Base-by-base conservation (phyloP, 1,284 basidiomycete genomes). In the Amylostereum chailletii region DNA sequence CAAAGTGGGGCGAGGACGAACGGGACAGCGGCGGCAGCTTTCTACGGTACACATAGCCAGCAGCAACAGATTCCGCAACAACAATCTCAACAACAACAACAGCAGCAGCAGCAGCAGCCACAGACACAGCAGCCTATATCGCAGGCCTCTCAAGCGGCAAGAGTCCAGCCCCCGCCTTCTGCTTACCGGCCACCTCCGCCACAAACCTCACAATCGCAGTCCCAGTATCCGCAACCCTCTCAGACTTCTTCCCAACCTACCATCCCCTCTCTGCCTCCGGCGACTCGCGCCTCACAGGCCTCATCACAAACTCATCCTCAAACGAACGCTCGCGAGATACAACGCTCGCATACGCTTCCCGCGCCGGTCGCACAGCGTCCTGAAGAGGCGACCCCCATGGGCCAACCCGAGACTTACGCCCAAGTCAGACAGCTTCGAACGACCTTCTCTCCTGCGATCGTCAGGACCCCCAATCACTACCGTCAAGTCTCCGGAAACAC, bases 391-490 rank as follows among this genome's bases (percentile, higher is more conserved):
- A 41, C 56, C 57, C n/a, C 52, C 26, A 42, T 41, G n/a, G 50
- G 59, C 33, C 58, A 58, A 39, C 58, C 61, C 0, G 65, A 70
- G 34, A 62, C 65, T 0, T 82, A 74, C 57, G 80, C 73, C 0
- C 58, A 72, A 6, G 68, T 65, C 46, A 66, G 61, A 26, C 72
- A 77, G 26, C 72, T 86, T 10, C 73, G 78, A 42, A 70, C 81
- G 0, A 86, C 85, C 0, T 86, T 86, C 57, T 80, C 81, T 2
- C 60, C 76, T 19, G 76, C 67, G 42, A 81, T 85, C 60, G 69
- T 86, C 29, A 79, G 83, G 42, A 83, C 77, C 2, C 84, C 84
- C 4, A 68, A 71, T 7, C 72, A 81, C 59, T 82, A 81, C 51
- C 54, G 63, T 46, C 43, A 62, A 57, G 50, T 46, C 36, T 47